Base-by-base conservation (phyloP, 2,329 filamentous ascomycete genomes). In the Calonectria leucothoes region DNA sequence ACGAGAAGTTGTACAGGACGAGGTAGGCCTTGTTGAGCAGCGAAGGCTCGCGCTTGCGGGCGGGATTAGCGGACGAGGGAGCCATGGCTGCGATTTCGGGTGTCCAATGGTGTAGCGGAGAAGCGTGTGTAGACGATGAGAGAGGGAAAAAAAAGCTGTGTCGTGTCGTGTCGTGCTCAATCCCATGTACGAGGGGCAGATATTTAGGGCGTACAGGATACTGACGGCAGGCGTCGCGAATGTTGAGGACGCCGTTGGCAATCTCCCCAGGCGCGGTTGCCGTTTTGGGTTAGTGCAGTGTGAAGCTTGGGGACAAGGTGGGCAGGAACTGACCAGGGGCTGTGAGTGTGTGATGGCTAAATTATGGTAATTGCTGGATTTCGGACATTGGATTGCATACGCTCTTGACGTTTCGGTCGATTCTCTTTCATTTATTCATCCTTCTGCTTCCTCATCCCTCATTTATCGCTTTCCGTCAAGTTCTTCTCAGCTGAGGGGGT, bases 1-100 rank as follows among this genome's bases (percentile, higher is more conserved):
- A 97, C 76, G 93, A 82, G 80, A 92, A 89, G 86, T 98, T 98
- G 90, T 98, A 99, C 79, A 92, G 87, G 81, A 96, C 89, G 68
- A 98, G 91, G 87, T 98, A 98, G 82, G 86, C 87, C 70, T 87
- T 89, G 83, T 91, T 92, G 75, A 88, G 69, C 23, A 77, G 68
- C 39, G 82, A 83, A 52, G 81, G 70, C 63, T 76, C 75, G 67
- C 77, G 78, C 73, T 80, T 79, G n/a, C 49, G 57, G n/a, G 45
- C 64, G 69, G 75, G 75, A 71, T 77, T 81, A 49, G 74, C 61
- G 42, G 81, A 70, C 37, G 77, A 69, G 51, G 76, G 61, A 10
- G 78, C 78, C 77, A 81, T 83, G 55, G 66, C 66, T 64, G 66
- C 55, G 55, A 17, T 25, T 59, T 37, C 31, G 20, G 6, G 45